Percentiles rank a stretch among this genome's conserved stretches.
Evolutionary conservation across 2,329 filamentous ascomycete species (phyloP).

Genomic region (Triangularia verruculosa): DNA sequence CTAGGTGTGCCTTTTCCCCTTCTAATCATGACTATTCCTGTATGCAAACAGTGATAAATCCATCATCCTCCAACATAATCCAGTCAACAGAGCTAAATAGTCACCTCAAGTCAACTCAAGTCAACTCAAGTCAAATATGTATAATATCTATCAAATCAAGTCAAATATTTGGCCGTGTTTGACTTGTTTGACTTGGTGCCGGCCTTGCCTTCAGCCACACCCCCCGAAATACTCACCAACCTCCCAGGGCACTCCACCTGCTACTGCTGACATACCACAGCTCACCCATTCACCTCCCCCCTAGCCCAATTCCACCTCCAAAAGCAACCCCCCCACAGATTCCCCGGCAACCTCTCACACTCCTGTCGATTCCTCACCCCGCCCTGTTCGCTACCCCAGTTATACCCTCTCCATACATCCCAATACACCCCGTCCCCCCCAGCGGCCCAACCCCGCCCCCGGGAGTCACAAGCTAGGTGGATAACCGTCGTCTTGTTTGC

Average conservation of each 20-base stretch:
- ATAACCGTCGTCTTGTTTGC: slow-evolving; percentile 26
- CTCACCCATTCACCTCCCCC: slow-evolving; percentile 26
- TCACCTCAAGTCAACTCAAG: too few relatives aligned
- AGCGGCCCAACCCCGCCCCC: slow-evolving; percentile 22
- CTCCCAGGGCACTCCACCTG: slow-evolving; percentile 22
- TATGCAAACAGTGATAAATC: too few relatives aligned
- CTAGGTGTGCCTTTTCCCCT: too few relatives aligned
- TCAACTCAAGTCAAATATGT: too few relatives aligned
- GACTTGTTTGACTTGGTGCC: too few relatives aligned
- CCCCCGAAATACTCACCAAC: slow-evolving; percentile 22
- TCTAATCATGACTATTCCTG: too few relatives aligned
- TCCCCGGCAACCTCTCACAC: slow-evolving; percentile 22
- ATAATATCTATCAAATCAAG: background rate
- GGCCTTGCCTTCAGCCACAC: slow-evolving; percentile 11
- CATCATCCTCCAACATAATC: too few relatives aligned
- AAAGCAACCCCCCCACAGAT: slow-evolving; percentile 26
- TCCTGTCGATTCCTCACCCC: slow-evolving; percentile 18
- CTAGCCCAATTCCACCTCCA: slow-evolving; percentile 28
- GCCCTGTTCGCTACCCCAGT: slow-evolving; percentile 18
- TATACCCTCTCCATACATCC: slow-evolving; percentile 20
- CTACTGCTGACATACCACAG: slow-evolving; percentile 17
- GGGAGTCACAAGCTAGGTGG: slow-evolving; percentile 23
- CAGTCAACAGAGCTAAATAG: too few relatives aligned
- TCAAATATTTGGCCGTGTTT: too few relatives aligned
- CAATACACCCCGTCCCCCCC: slow-evolving; percentile 13